Base-by-base conservation (phyloP, 257 asterid species). In the Coffea eugenioides region DNA sequence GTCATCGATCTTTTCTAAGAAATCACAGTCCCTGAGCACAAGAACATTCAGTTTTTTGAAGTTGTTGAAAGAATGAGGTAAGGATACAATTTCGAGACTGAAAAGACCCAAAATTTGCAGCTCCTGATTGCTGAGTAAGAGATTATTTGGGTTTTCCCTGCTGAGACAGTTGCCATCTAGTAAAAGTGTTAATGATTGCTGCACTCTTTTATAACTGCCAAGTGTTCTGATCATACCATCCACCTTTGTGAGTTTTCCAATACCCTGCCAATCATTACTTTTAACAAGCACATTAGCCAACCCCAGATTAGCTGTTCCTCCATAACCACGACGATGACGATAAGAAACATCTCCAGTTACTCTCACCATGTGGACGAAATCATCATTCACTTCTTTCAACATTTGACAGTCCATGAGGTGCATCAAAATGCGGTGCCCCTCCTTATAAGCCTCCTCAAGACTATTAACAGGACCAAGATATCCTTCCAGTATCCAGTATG, bases 371-470 rank as follows among this genome's bases (percentile, higher is more conserved):
- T 46, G 46, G 73, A 80, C 27, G 67, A 72, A 73, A 73, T 64
- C 64, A 27, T n/a, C 78, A 34, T 62, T 68, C 45, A 79, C 73
- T 43, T 77, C 74, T 59, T 77, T 82, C 72, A 82, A 70, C 74
- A 82, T 18, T 75, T 61, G 74, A 71, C 77, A 77, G 48, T 82
- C 81, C 34, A 77, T 16, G 61, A 79, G 82, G 39, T 79, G 73
- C 72, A 79, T 61, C 31, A 71, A 41, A 39, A 82, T 41, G 62
- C 34, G 39, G 57, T 82, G 78, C 4, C 84, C 80, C 72, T 81
- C 67, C 77, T 74, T 71, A 27, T 81, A 81, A 39, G 84, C 80
- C 10, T 75, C 57, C 67, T 79, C 82, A 23, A 72, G 34, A 34
- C 72, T n/a, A 61, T 72, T 71, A 20, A 79, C 52, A 71, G 67